Evolutionary conservation across 1,284 basidiomycete species (phyloP), one percentile per base, ranked within the genome.

Genomic region (Austropuccinia psidii): DNA sequence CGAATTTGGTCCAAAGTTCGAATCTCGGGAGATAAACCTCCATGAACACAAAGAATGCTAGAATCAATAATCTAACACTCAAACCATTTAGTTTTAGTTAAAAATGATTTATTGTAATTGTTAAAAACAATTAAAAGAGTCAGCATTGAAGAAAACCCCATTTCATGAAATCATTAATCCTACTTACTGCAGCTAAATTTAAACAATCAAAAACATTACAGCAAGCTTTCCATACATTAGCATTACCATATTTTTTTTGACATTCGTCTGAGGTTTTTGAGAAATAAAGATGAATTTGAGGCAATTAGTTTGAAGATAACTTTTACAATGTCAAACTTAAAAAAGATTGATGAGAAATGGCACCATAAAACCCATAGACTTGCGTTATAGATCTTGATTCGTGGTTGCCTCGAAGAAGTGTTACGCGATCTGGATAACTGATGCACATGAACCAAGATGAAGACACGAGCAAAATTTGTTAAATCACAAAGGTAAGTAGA

Each of bases 331-430:
- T 11, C 21, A 61, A 41, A 60, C 11, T 35, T 11, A 43, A 55
- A 49, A 4, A 61, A 17, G 31, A 19, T 45, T 49, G 43, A 19
- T 43, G 33, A 47, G 39, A 24, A n/a, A 5, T 80, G 87, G 74
- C 73, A 93, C 93, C 93, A 80, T 97, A 98, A 82, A 98, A 98
- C 17, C 94, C 94, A 77, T 98, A 98, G 1, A 97, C 94, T 79
- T 98, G 94, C 0, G 95, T 98, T 78, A 98, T 97, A 80, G 97
- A 94, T 77, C 95, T 84, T 78, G 89, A 91, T 81, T 97, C 95
- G 80, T 98, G 95, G 81, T 98, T 98, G 55, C 94, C 94, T 75
- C 94, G 85, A 13, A 98, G 83, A 3, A 98, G 83, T 0, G 92
- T 96, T 73, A 98, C 89, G 77, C 88, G 88, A 81, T 96, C 91